A percentile compares a stretch with the other conserved stretches of the same genome.
Evolutionary conservation across 257 asterid species (phyloP).

Genomic region (Catharanthus roseus): DNA sequence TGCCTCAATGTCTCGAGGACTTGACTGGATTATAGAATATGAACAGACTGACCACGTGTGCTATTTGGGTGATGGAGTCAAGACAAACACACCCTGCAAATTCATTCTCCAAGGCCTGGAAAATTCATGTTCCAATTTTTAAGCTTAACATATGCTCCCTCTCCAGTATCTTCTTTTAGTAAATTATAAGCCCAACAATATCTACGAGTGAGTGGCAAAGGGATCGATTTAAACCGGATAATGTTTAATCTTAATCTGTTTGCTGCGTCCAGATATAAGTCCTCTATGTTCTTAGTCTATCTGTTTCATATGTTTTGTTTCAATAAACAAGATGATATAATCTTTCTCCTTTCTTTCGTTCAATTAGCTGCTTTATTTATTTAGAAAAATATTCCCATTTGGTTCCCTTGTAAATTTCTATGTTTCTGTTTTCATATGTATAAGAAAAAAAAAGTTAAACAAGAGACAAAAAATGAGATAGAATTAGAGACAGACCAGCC

Average conservation of each 20-base stretch:
- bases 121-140: neutral
- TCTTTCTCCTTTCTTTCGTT: neutral
- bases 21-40: neutral
- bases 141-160: neutral
- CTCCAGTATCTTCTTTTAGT: neutral
- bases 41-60: neutral
- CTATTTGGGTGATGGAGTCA: neutral
- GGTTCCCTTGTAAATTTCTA: too few species aligned
- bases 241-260: neutral
- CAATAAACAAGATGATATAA: neutral
- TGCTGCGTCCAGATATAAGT: neutral
- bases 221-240: neutral
- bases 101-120: neutral
- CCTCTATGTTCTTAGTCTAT: neutral
- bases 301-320: neutral
- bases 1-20: neutral
- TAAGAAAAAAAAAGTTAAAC: too few species aligned
- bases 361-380: neutral
- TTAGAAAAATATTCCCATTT: slow-evolving; percentile 10
- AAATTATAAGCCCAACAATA: neutral
- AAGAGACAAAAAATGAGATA: too few species aligned
- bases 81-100: neutral
- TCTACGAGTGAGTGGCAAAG: neutral
- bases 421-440: too few species aligned
- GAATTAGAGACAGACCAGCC: too few species aligned